Evolutionary conservation across 139 green algal species (phyloP), one percentile per base, ranked within the genome.

Genomic region (Spirogloea muscicola): DNA sequence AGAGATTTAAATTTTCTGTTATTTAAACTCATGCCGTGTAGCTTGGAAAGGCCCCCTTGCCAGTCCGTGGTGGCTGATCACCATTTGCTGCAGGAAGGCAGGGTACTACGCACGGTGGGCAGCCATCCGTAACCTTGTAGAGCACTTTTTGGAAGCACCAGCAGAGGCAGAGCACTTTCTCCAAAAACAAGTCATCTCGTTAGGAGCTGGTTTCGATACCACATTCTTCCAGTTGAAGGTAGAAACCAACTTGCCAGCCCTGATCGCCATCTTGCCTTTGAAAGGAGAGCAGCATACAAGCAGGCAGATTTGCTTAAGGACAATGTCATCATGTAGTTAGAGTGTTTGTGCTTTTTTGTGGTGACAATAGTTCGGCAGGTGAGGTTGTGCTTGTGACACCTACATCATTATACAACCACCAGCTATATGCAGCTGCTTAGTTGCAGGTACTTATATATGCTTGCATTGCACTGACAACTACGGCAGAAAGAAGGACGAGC

Each of bases 41-140:
- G n/a, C n/a, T n/a, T n/a, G n/a, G n/a, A n/a, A n/a, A n/a, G n/a
- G n/a, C n/a, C n/a, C n/a, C n/a, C n/a, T n/a, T n/a, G n/a, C n/a
- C n/a, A n/a, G n/a, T n/a, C n/a, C n/a, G n/a, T n/a, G n/a, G n/a
- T n/a, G n/a, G n/a, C n/a, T n/a, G n/a, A n/a, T n/a, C n/a, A n/a
- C n/a, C n/a, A n/a, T n/a, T n/a, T n/a, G n/a, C n/a, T n/a, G 58
- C 25, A 16, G 16, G 21, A 13, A 5, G 10, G 5, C 74, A 82
- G 74, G 74, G 18, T 84, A 84, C 49, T 84, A 81, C 66, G 76
- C 79, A 3, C 41, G 79, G n/a, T 83, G 66, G 75, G 63, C 66
- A 5, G 79, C 79, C 36, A 51, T 84, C 1, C 61, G 79, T n/a
- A 33, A 70, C 49, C 36, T 84, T 0, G 27, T 84, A 21, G 34